phyloP scores from a whole-genome alignment of 1,284 basidiomycete genomes.

The Microbotryum saponariae region DNA sequence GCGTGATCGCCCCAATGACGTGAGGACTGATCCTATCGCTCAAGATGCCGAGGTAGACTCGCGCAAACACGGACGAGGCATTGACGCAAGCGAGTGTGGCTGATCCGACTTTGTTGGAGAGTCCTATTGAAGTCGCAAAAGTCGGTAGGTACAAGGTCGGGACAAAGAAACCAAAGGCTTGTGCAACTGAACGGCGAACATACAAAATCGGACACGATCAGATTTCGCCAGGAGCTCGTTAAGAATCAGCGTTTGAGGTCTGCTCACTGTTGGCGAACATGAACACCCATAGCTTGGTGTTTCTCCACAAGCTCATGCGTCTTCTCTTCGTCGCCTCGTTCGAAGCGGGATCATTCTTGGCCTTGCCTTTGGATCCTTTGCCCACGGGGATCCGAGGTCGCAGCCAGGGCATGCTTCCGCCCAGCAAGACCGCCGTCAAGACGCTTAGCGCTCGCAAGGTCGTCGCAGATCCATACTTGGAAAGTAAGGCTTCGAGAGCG shows the following conservation, averaged over 20 bases:
- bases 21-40: conserved; percentile 44
- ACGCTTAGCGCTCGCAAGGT: conserved; percentile 38
- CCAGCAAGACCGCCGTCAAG: conserved; percentile 35
- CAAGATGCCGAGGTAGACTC: conserved; percentile 41
- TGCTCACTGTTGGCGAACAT: conserved; percentile 42
- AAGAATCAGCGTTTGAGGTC: conserved; percentile 25
- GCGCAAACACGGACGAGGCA: conserved; percentile 39
- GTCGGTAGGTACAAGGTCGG: conserved; percentile 16
- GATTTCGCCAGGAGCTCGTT: conserved; percentile 30
- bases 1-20: conserved; percentile 39
- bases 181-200: conserved; percentile 12
- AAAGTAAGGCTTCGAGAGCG: conserved; percentile 29
- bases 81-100: conserved; percentile 20
- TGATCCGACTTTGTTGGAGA: conserved; percentile 4
- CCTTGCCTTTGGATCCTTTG: neutral
- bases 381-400: conserved; percentile 40
- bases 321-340: neutral
- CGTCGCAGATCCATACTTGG: conserved; percentile 3
- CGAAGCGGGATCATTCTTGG: neutral
- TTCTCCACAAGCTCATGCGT: conserved; percentile 34
- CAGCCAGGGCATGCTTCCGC: conserved; percentile 39
- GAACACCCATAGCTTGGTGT: conserved; percentile 38
- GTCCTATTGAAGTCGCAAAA: conserved; percentile 13
- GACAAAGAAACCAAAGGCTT: conserved; percentile 42
- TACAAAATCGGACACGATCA: conserved; percentile 26